Base-by-base conservation (phyloP, 148 eudicot species). In the Silene conica region DNA sequence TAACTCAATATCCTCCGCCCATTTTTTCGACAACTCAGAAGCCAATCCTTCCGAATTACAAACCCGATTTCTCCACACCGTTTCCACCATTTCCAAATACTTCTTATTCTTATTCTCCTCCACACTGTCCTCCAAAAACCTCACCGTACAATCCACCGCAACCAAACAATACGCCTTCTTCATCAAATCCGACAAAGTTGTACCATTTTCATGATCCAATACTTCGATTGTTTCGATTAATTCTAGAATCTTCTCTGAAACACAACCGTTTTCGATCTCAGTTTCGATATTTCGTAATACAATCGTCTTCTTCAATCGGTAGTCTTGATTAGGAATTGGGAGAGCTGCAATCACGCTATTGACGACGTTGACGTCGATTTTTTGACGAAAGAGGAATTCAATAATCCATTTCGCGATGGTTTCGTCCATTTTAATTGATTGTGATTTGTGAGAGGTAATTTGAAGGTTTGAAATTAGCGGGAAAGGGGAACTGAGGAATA, bases 71-170 rank as follows among this genome's bases (percentile, higher is more conserved):
- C 78, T 80, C 98, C 96, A 90, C 4, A 93, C 26, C 48, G 80
- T 81, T 80, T 85, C 86, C 74, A 89, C 89, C 5, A 72, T 78
- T 1, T 84, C 88, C 19, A 80, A 77, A 62, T 77, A 90, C 73
- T 80, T 69, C 12, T 14, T 79, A n/a, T n/a, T n/a, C n/a, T n/a
- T n/a, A 11, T 73, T 79, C 0, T 74, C 71, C 66, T 78, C 84
- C 20, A 52, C 78, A 20, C 38, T 72, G 6, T 75, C 77, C 12
- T 66, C 86, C 54, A 86, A 48, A 70, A 70, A 70, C 79, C 81
- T 86, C 46, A 82, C 86, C 9, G 91, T 88, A 31, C 87, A 87
- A 50, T 85, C 88, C 28, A 90, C 86, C 0, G 92, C 96, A 48
- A 87, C 92, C 0, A 80, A 65, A 38, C 90, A 89, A 66, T 92